Evolutionary conservation across 352 stramenopile species (phyloP), one percentile per base, ranked within the genome.

Genomic region (Phytophthora brassicae): DNA sequence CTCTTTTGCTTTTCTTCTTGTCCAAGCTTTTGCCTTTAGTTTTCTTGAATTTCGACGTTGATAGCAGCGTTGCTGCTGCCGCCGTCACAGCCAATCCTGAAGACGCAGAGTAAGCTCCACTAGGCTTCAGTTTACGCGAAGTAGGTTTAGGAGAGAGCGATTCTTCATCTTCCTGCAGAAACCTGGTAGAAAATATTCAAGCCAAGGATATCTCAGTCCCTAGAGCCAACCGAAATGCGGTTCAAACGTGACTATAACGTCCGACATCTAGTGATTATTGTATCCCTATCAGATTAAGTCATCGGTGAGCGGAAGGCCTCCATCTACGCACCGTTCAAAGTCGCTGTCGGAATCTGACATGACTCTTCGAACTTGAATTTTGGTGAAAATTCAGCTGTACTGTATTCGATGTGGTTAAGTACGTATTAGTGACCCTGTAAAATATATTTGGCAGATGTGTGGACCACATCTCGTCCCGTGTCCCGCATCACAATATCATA

Each of bases 111-210:
- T 68, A 60, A 0, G 33, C 35, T 22, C 39, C 63, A 29, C 11
- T 26, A 6, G 41, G 22, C 12, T 26, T 61, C 38, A 51, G 43
- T 60, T 57, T 68, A 12, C 43, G 61, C 7, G 38, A 36, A 26
- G 62, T 6, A 14, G 64, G 24, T 47, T 84, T 76, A 23, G 74
- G 54, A 35, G 77, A 89, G 28, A 70, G 44, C 45, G 68, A 82
- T 43, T 84, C 65, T 33, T 87, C 79, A 59, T 84, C 73, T 66
- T 81, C 60, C 50, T 88, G 61, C 11, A 90, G 65, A 56, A 86
- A 87, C 19, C 78, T 90, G 36, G 8, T 38, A 16, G 49, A 24
- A 53, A 29, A 20, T 31, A 42, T 46, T 35, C 12, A 61, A 43
- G 56, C n/a, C 39, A 49, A 7, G 6, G 16, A 51, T 66, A 55